A percentile compares a stretch with the other conserved stretches of the same genome.
These are phyloP conservation scores for Litsea cubeba DNA, from an alignment of 164 flowering plant genomes.

Conservation along the genomic window DNA sequence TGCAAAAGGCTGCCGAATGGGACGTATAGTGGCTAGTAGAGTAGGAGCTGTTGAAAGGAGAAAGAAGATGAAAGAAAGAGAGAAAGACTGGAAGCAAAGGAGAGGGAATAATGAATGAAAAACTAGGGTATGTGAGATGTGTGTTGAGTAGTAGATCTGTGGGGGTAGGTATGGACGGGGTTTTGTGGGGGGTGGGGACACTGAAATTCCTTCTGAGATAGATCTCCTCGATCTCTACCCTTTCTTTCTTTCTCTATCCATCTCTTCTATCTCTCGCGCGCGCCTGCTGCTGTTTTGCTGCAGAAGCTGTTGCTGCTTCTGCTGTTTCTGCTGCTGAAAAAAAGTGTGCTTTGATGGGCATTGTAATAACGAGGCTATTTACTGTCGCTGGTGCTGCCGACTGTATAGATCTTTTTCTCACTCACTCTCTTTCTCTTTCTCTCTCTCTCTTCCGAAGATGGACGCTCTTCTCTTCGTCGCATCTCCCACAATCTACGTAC, in stretches of 20 bases:
- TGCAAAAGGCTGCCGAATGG: constrained; percentile 67
- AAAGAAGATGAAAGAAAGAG: background rate
- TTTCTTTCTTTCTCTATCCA: background rate
- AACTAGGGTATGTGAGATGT: background rate
- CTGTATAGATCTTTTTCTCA: background rate
- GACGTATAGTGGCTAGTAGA: constrained; percentile 19
- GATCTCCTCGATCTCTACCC: constrained; percentile 4
- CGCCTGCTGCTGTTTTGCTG: background rate
- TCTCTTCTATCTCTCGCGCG: background rate
- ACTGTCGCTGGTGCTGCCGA: background rate
- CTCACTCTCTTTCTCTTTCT: background rate
- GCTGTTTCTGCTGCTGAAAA: background rate
- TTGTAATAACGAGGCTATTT: constrained; percentile 8
- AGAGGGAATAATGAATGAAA: too few relatives aligned
- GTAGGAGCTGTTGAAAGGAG: too few relatives aligned
- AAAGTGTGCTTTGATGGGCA: background rate
- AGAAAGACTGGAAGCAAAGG: background rate
- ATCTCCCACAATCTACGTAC: background rate
- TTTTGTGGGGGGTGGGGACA: constrained; percentile 12
- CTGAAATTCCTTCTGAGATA: constrained; percentile 17
- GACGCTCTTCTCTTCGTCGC: background rate
- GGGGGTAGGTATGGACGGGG: background rate
- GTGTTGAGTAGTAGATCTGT: too few relatives aligned
- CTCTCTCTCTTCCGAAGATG: background rate
- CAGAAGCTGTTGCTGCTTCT: constrained; percentile 11